Base-by-base conservation (phyloP, 1,284 basidiomycete species). In the Rugosomyces carneus region DNA sequence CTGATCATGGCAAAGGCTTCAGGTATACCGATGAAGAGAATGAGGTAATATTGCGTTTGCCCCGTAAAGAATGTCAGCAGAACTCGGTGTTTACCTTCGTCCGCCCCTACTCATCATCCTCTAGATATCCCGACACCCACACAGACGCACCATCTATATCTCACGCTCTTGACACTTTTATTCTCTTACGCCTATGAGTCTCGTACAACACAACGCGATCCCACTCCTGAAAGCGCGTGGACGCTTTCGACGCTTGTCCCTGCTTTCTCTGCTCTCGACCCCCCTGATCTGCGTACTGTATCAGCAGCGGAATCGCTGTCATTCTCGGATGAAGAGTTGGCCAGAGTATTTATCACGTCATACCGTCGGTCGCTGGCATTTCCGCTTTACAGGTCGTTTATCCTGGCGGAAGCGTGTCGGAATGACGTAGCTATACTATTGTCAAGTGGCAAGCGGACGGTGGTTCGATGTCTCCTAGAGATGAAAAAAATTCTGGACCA, bases 161-260 rank as follows among this genome's bases (percentile, higher is more conserved):
- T 86, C 42, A 81, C 80, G 0, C 70, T 90, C 23, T 57, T 82
- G 45, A 78, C 80, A 1, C 57, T 91, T 13, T 71, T 91, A 19
- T 89, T 89, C 62, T 73, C 85, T 8, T 81, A 83, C 55, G 74
- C 78, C 6, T 91, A 91, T 60, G 88, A 91, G 52, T 72, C 75
- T 40, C 79, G 87, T 35, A 86, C 81, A 5, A 87, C 81, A 0
- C 78, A 84, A 52, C 69, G 72, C 41, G 88, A 90, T 52, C 78
- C 86, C 18, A 89, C 84, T 2, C 75, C 86, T 10, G 88, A 91
- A 63, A 90, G 88, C 58, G 81, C 85, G 16, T 90, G 87, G 87
- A 90, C 88, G 2, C 71, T 90, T 43, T 75, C 78, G 53, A 71
- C 67, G 32, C 71, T 90, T 44, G 78, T 76, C 5, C 81, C 88